A percentile compares a stretch with the other conserved stretches of the same genome.
Evolutionary conservation across 208 protist species (phyloP).

Genomic region (Leishmania guyanensis): DNA sequence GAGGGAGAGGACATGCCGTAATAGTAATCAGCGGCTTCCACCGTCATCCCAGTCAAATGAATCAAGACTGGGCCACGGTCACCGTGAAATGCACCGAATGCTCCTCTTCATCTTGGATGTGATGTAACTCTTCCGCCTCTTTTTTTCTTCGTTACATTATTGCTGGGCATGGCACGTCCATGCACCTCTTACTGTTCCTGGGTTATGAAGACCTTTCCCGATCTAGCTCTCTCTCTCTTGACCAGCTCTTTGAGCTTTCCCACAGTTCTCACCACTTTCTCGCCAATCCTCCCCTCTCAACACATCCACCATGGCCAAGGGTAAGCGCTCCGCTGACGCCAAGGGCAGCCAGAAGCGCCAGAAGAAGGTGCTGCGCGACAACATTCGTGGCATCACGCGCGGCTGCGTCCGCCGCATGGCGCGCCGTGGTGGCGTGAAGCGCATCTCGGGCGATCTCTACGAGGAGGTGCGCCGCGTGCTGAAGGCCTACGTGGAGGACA

Average conservation of each 20-base stretch:
- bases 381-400: constrained; percentile 85
- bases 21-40: neutral
- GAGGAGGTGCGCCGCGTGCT: constrained; percentile 78
- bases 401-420: constrained; percentile 90
- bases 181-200: neutral
- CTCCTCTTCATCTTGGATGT: neutral
- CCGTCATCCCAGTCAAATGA: neutral
- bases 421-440: constrained; percentile 92
- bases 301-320: constrained; percentile 61
- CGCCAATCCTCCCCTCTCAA: neutral
- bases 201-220: neutral
- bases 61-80: neutral
- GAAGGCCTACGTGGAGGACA: constrained; percentile 81
- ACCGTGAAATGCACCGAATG: neutral
- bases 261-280: neutral
- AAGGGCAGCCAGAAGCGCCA: constrained; percentile 82
- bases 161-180: neutral
- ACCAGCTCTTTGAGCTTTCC: neutral
- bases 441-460: constrained; percentile 80
- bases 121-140: constrained; percentile 6
- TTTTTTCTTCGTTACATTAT: constrained; percentile 3
- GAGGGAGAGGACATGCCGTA: neutral
- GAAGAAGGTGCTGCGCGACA: constrained; percentile 89
- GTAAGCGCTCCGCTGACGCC: constrained; percentile 72
- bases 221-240: neutral